Base-by-base conservation (phyloP, 495 filamentous ascomycete genomes). In the Chlorociboria aeruginascens region DNA sequence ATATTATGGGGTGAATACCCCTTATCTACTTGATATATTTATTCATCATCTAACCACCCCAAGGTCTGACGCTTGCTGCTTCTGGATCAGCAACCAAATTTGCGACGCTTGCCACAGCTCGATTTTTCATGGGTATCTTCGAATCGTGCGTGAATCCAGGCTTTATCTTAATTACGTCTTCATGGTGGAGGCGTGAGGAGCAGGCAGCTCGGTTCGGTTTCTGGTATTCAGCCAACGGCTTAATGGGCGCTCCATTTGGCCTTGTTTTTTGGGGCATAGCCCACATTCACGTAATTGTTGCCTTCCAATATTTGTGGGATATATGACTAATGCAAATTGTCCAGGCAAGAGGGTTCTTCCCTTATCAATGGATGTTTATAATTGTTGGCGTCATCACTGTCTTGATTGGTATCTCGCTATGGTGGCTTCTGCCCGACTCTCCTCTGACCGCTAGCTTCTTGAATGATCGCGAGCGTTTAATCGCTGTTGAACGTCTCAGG, bases 401-500 rank as follows among this genome's bases (percentile, higher is more conserved):
- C 6, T 7, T 42, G 10, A 25, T 14, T 14, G 40, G 40, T 25
- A 20, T 42, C 6, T 4, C 7, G 7, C 40, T 42, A 7, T 42
- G 4, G 6, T 42, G 20, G 7, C n/a, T 42, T 6, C 17, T 42
- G 7, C 82, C 81, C 0, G 82, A 86, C 54, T 83, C 69, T 50
- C 82, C 83, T 48, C 60, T 83, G 7, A 42, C 40, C 8, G 40
- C 16, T 80, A 66, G 11, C 68, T 74, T 37, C 67, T 25, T 42
- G 12, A n/a, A 8, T 6, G 3, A 28, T 7, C 8, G 75, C 40
- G 81, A 85, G 40, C 66, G 64, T 6, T 51, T 70, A 7, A 68
- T 80, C 43, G 76, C 77, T 3, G 61, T 85, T 39, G 78, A 78
- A 41, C 67, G 80, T 33, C 73, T 85, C n/a, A 66, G 77, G 1